Percentiles rank a stretch among this genome's conserved stretches.
These are phyloP conservation scores for Actinomucor elegans DNA, from an alignment of 371 early-diverging fungal species.

Conservation along the genomic window DNA sequence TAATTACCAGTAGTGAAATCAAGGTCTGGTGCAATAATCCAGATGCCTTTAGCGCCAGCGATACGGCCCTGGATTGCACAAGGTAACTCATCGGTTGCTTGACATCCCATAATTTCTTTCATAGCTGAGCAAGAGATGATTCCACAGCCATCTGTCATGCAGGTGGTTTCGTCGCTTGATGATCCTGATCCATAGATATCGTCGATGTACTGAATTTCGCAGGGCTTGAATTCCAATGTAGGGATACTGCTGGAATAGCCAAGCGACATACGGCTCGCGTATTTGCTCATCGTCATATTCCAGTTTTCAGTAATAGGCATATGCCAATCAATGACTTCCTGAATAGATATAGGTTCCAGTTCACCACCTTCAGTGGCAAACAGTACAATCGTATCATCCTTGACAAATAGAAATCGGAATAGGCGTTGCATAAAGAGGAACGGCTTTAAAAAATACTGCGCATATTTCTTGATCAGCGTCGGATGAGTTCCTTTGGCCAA, in stretches of 20 bases:
- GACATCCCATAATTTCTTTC: conserved; percentile 39
- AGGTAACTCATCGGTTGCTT: conserved; percentile 35
- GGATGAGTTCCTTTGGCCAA: conserved; percentile 13
- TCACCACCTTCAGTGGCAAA: conserved; percentile 46
- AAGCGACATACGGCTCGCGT: conserved; percentile 43
- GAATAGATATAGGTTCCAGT: conserved; percentile 27
- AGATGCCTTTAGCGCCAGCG: conserved; percentile 52
- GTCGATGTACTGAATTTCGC: conserved; percentile 32
- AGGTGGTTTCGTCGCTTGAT: conserved; percentile 15
- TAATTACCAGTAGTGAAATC: conserved; percentile 33
- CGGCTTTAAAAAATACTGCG: conserved; percentile 27
- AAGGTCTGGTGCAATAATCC: conserved; percentile 39
- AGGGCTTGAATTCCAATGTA: conserved; percentile 35
- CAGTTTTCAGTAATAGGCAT: conserved; percentile 45
- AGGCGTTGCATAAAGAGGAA: conserved; percentile 39
- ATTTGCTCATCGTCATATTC: conserved; percentile 43
- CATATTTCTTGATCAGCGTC: conserved; percentile 6
- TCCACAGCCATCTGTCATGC: conserved; percentile 56
- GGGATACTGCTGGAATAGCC: conserved; percentile 50
- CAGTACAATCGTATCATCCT: conserved; percentile 32
- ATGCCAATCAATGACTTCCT: conserved; percentile 46
- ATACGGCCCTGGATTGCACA: conserved; percentile 54
- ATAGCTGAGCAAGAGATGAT: conserved; percentile 48
- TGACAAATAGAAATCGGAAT: conserved; percentile 40
- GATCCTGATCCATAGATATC: conserved; percentile 27